Percentiles rank a stretch among this genome's conserved stretches.
Evolutionary conservation across 2,329 filamentous ascomycete species (phyloP).

Genomic region (Dothiorella sarmentorum): DNA sequence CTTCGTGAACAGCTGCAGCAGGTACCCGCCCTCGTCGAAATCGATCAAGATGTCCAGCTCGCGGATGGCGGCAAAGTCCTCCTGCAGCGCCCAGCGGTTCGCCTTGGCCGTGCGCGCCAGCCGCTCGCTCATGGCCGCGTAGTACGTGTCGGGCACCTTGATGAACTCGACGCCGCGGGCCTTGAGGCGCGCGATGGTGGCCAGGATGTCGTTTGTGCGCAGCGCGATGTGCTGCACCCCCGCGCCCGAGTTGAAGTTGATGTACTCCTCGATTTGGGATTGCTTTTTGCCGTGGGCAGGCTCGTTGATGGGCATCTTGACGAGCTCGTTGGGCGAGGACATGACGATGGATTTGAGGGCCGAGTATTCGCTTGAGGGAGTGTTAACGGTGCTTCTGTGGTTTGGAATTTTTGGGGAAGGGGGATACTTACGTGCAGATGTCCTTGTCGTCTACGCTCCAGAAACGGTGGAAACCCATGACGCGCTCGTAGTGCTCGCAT

Average conservation of each 20-base stretch:
- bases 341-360: slow-evolving; percentile 88
- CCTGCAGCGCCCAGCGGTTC: slow-evolving; percentile 59
- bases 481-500: slow-evolving; percentile 75
- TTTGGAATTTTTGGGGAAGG: not conserved
- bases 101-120: slow-evolving; percentile 52
- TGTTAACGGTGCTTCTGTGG: too few species aligned
- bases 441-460: slow-evolving; percentile 94
- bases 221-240: slow-evolving; percentile 94
- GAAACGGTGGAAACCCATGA: slow-evolving; percentile 92
- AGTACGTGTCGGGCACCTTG: slow-evolving; percentile 81
- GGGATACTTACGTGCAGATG: slow-evolving; percentile 63
- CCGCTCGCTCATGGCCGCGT: slow-evolving; percentile 69
- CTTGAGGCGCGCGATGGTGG: slow-evolving; percentile 71
- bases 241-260: slow-evolving; percentile 83
- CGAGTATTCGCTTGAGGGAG: slow-evolving; percentile 62
- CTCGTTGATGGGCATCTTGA: slow-evolving; percentile 99
- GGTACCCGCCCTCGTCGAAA: slow-evolving; percentile 88
- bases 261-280: slow-evolving; percentile 85
- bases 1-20: slow-evolving; percentile 62
- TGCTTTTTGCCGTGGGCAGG: slow-evolving; percentile 86
- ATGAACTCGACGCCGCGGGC: slow-evolving; percentile 93
- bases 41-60: slow-evolving; percentile 85
- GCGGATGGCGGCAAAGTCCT: slow-evolving; percentile 76
- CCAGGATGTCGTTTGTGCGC: slow-evolving; percentile 74
- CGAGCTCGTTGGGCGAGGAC: slow-evolving; percentile 74